Percentiles rank a stretch among this genome's conserved stretches.
Conservation (phyloP, 208 protist species). For the Crithidia acanthocephali region DNA sequence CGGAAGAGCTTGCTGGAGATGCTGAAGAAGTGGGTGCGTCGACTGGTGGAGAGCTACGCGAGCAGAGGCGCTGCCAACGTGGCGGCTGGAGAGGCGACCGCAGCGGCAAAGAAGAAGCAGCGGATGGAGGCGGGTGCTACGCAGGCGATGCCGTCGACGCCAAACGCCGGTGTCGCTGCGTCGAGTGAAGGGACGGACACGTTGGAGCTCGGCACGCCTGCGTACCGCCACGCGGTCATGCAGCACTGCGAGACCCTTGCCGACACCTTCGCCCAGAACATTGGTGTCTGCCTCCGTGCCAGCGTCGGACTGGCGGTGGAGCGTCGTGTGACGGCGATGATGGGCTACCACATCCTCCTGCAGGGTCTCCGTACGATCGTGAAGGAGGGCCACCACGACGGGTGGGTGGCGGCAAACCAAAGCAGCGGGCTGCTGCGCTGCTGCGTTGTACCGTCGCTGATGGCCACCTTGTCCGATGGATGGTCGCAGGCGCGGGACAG, state of each 20-base stretch:
- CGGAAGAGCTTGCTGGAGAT: constrained; percentile 65
- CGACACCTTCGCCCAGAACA: constrained; percentile 51
- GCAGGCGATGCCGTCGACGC: neutral
- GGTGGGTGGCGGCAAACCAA: neutral
- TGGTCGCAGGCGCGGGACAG: constrained; percentile 65
- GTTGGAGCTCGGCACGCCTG: constrained; percentile 26
- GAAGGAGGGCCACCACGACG: neutral
- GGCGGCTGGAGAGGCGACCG: neutral
- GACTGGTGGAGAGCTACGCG: constrained; percentile 48
- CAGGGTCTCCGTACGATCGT: constrained; percentile 12
- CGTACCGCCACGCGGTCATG: constrained; percentile 33
- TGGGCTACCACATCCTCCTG: constrained; percentile 49
- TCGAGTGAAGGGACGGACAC: neutral
- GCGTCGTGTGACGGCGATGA: constrained; percentile 67
- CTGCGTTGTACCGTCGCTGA: constrained; percentile 44
- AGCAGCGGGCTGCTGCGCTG: constrained; percentile 35
- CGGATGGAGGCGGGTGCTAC: neutral
- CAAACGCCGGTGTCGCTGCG: neutral
- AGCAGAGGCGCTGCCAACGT: constrained; percentile 8
- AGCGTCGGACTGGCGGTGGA: constrained; percentile 53
- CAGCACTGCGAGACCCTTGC: constrained; percentile 49
- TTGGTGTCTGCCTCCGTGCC: constrained; percentile 39
- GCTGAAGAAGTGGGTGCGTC: constrained; percentile 74
- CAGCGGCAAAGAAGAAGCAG: constrained; percentile 7
- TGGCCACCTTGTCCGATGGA: constrained; percentile 72